phyloP scores from a whole-genome alignment of 352 stramenopile species.

The Globisporangium recalcitrans region DNA sequence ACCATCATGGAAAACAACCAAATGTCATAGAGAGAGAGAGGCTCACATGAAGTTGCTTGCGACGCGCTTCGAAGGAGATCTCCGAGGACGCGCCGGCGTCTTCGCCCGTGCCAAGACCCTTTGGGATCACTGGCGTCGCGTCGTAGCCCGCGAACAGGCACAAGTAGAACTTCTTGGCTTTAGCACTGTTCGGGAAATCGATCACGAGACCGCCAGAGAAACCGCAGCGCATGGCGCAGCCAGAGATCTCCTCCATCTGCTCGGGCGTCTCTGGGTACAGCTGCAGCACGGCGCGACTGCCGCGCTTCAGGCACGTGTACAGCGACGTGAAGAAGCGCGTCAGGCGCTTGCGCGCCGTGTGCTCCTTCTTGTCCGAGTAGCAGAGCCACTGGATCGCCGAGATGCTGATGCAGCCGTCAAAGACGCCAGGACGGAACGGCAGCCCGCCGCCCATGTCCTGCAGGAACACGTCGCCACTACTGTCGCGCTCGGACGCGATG shows the following conservation, averaged over 20 bases:
- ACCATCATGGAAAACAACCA: not conserved
- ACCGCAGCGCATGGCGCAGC: slow-evolving; percentile 83
- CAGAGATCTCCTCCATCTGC: slow-evolving; percentile 93
- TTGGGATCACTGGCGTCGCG: slow-evolving; percentile 65
- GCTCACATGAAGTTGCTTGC: slow-evolving; percentile 52
- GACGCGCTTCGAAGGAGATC: slow-evolving; percentile 57
- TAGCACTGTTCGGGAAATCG: slow-evolving; percentile 98
- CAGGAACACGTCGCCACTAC: slow-evolving; percentile 83
- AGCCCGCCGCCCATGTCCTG: slow-evolving; percentile 98
- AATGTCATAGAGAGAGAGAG: too few relatives aligned
- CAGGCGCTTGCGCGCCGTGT: slow-evolving; percentile 91
- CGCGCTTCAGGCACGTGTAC: slow-evolving; percentile 83
- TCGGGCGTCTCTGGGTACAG: slow-evolving; percentile 98
- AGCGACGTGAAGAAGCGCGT: slow-evolving; percentile 96
- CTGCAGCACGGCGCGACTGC: slow-evolving; percentile 95
- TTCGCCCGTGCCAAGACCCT: slow-evolving; percentile 68
- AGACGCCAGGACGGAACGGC: slow-evolving; percentile 95
- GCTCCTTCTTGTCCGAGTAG: slow-evolving; percentile 97
- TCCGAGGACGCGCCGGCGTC: slow-evolving; percentile 27
- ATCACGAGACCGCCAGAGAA: slow-evolving; percentile 97
- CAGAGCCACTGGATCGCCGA: slow-evolving; percentile 99
- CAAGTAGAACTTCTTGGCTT: slow-evolving; percentile 99
- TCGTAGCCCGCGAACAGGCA: slow-evolving; percentile 95
- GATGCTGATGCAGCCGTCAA: slow-evolving; percentile 99
- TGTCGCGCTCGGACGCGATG: slow-evolving; percentile 93